Evolutionary conservation across 202 grass and related monocot species (phyloP).

Genomic region (Alloteropsis angusta): DNA sequence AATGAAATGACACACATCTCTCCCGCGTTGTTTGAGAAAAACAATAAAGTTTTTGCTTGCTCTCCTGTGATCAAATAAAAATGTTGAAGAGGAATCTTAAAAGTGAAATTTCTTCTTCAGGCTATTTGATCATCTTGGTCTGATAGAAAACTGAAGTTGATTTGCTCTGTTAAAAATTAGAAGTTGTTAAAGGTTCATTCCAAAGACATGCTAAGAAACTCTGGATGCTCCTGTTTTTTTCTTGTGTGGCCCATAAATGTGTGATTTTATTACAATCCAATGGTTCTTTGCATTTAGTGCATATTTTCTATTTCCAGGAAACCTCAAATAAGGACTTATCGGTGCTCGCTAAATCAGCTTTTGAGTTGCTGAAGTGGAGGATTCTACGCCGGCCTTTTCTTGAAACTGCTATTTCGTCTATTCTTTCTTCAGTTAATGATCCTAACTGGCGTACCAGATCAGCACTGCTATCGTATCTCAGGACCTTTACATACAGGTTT

Average conservation of each 20-base stretch:
- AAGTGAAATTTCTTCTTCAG: background rate
- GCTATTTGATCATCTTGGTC: background rate
- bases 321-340: conserved; percentile 94
- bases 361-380: conserved; percentile 86
- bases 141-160: background rate
- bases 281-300: background rate
- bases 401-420: conserved; percentile 61
- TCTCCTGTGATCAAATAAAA: background rate
- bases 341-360: conserved; percentile 76
- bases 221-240: too few species aligned
- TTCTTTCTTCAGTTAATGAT: conserved; percentile 71
- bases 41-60: background rate
- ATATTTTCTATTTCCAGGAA: conserved; percentile 53
- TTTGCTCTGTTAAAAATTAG: background rate
- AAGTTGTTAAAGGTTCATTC: background rate
- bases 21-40: too few species aligned
- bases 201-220: background rate
- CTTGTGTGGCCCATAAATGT: too few species aligned
- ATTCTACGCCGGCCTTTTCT: conserved; percentile 60
- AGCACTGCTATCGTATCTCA: conserved; percentile 65
- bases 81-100: background rate
- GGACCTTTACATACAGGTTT: conserved; percentile 92
- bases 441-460: conserved; percentile 92
- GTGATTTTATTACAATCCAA: background rate
- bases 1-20: too few species aligned